Evolutionary conservation across 2,329 filamentous ascomycete genomes (phyloP), one percentile per base, ranked within the genome.

Genomic region (Fusarium verrucosum): DNA sequence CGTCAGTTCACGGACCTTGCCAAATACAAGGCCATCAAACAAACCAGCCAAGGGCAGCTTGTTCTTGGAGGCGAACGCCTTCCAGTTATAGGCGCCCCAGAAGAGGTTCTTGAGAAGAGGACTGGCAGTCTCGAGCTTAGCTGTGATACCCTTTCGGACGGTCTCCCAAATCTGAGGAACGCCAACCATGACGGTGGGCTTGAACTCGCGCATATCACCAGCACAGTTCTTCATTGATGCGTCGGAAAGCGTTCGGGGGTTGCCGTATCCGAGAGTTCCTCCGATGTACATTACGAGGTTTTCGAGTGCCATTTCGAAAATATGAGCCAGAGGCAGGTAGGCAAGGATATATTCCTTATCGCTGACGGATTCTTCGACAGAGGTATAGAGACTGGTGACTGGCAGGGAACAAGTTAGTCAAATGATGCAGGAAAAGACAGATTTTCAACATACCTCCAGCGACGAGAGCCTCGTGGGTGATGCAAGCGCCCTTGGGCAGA

Each of bases 111-210:
- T 89, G 57, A 89, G 84, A 37, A 98, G 56, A n/a, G 84, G 77
- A 72, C 88, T 89, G 62, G 90, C 85, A 56, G 85, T 81, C 74
- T 91, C 89, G 59, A 98, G 89, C 78, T 93, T 92, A 71, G 82
- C 80, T 65, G 94, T 82, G 72, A 99, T 91, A 51, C 95, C 95
- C 83, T 99, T 99, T 83, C 93, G 94, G 72, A 99, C 90, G 2
- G 92, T 94, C 80, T 99, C 95, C 94, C 94, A 99, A 28, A 99
- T 90, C 57, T 96, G 94, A 3, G 95, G 95, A 4, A 99, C 95
- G 76, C 95, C 95, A 35, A 97, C 91, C 75, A 99, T 86, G 74
- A 97, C 86, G 3, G 93, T 96, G 1, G 95, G 95, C 70, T 86
- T 86, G 75, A 98, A 90, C 74, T 97, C 94, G 60, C 91, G 90